Percentiles rank a stretch among this genome's conserved stretches.
Conservation (phyloP, 2,329 filamentous ascomycete species). For the Blumeriella jaapii region DNA sequence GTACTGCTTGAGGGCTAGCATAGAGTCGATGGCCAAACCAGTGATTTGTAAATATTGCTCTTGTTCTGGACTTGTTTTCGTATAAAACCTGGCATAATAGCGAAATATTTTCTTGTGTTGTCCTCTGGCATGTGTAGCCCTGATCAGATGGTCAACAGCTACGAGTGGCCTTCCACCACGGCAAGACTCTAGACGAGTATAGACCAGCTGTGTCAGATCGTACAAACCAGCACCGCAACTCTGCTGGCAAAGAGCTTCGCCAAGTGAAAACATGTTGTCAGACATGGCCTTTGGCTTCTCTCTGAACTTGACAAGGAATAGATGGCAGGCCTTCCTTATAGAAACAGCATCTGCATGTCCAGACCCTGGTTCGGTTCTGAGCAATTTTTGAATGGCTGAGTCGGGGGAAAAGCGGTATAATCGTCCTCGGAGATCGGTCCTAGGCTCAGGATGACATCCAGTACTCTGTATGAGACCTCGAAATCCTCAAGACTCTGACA, state of each 20-base stretch:
- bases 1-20: slow-evolving; percentile 12
- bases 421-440: slow-evolving; percentile 13
- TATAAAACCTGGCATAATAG: slow-evolving; percentile 16
- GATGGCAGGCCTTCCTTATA: slow-evolving; percentile 16
- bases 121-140: slow-evolving; percentile 14
- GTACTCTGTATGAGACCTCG: slow-evolving; percentile 13
- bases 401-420: slow-evolving; percentile 19
- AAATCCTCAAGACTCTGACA: slow-evolving; percentile 8
- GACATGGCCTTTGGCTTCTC: slow-evolving; percentile 11
- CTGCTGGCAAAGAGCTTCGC: slow-evolving; percentile 15
- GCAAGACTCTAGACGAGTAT: slow-evolving; percentile 12
- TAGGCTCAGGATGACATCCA: slow-evolving; percentile 14
- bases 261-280: slow-evolving; percentile 10
- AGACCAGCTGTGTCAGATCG: slow-evolving; percentile 16
- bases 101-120: slow-evolving; percentile 12
- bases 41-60: slow-evolving; percentile 14
- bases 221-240: slow-evolving; percentile 15
- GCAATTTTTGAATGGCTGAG: too few relatives aligned
- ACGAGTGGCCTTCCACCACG: slow-evolving; percentile 3
- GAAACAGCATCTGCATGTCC: too few relatives aligned
- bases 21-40: slow-evolving; percentile 16
- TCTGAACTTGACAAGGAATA: slow-evolving; percentile 21
- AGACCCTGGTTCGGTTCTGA: too few relatives aligned
- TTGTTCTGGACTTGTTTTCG: slow-evolving; percentile 11
- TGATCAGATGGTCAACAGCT: slow-evolving; percentile 15